Percentiles rank a stretch among this genome's conserved stretches.
These are phyloP conservation scores for Vanilla planifolia DNA, from an alignment of 106 monocot species.

Conservation along the genomic window DNA sequence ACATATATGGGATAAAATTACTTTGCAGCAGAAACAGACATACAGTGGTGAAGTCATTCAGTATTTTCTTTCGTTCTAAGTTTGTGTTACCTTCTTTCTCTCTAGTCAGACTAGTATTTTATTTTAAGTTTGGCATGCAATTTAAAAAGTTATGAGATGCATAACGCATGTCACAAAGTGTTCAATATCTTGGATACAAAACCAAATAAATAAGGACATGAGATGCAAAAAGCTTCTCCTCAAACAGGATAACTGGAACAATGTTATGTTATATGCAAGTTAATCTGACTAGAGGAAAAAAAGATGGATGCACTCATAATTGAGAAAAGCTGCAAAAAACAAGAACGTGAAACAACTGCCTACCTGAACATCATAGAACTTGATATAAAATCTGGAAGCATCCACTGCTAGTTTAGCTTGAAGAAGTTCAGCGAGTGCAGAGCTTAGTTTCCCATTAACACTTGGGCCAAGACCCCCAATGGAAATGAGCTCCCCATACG, in stretches of 20 bases:
- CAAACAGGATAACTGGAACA: not conserved
- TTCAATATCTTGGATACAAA: too few relatives aligned
- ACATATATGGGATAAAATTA: too few relatives aligned
- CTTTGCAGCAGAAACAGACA: too few relatives aligned
- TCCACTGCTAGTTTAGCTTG: slow-evolving; percentile 70
- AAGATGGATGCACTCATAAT: not conserved
- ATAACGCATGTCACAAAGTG: too few relatives aligned
- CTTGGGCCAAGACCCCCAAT: slow-evolving; percentile 73
- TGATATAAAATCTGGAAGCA: slow-evolving; percentile 83
- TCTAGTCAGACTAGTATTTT: too few relatives aligned
- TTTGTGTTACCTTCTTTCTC: too few relatives aligned
- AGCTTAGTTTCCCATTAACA: slow-evolving; percentile 82
- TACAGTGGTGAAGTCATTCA: too few relatives aligned
- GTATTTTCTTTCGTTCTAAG: too few relatives aligned
- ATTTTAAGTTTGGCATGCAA: too few relatives aligned
- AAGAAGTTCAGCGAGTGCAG: slow-evolving; percentile 83
- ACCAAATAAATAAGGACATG: not conserved
- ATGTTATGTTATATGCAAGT: not conserved
- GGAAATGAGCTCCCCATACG: slow-evolving; percentile 81
- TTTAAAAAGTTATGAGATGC: too few relatives aligned
- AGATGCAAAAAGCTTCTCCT: not conserved
- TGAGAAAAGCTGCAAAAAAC: not conserved
- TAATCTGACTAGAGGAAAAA: not conserved
- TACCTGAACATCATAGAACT: slow-evolving; percentile 84
- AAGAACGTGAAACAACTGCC: not conserved